phyloP scores from a whole-genome alignment of 257 asterid species.

The Cynanchum wilfordii region DNA sequence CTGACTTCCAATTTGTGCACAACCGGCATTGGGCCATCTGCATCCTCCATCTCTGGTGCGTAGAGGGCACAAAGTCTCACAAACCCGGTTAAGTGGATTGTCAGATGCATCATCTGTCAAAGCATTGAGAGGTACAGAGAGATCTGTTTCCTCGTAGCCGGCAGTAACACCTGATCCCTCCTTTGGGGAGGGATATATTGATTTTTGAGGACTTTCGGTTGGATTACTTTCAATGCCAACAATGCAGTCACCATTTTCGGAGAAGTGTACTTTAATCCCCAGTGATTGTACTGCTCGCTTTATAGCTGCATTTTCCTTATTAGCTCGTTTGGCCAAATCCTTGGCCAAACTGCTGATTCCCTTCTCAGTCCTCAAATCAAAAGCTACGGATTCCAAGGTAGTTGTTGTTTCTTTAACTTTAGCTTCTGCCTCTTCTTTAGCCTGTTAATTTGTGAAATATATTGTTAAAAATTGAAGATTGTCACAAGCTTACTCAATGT shows the following conservation, averaged over 20 bases:
- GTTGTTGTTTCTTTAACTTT: slow-evolving; percentile 44
- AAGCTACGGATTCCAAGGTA: slow-evolving; percentile 48
- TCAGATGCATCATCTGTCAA: slow-evolving; percentile 32
- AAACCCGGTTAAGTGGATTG: slow-evolving; percentile 51
- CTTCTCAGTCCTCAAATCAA: slow-evolving; percentile 69
- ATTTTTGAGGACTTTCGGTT: slow-evolving; percentile 57
- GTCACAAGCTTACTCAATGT: background rate
- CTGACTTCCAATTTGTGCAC: slow-evolving; percentile 82
- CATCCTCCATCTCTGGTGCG: slow-evolving; percentile 79
- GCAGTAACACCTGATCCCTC: slow-evolving; percentile 32
- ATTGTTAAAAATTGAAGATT: background rate
- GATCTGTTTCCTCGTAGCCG: slow-evolving; percentile 38
- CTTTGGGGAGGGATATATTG: slow-evolving; percentile 33
- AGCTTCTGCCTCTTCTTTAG: slow-evolving; percentile 69
- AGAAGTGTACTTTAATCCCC: slow-evolving; percentile 70
- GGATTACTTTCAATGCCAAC: slow-evolving; percentile 64
- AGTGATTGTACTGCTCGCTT: slow-evolving; percentile 83
- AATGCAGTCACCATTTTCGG: slow-evolving; percentile 71
- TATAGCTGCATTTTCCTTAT: slow-evolving; percentile 62
- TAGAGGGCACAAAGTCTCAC: slow-evolving; percentile 77
- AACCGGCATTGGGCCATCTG: slow-evolving; percentile 82
- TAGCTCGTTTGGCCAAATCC: slow-evolving; percentile 64
- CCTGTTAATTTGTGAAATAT: slow-evolving; percentile 44
- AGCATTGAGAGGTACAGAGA: slow-evolving; percentile 24
- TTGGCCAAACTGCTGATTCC: slow-evolving; percentile 54